A percentile compares a stretch with the other conserved stretches of the same genome.
phyloP scores from a whole-genome alignment of 2,329 filamentous ascomycete species.

The Stachybotrys chartarum region DNA sequence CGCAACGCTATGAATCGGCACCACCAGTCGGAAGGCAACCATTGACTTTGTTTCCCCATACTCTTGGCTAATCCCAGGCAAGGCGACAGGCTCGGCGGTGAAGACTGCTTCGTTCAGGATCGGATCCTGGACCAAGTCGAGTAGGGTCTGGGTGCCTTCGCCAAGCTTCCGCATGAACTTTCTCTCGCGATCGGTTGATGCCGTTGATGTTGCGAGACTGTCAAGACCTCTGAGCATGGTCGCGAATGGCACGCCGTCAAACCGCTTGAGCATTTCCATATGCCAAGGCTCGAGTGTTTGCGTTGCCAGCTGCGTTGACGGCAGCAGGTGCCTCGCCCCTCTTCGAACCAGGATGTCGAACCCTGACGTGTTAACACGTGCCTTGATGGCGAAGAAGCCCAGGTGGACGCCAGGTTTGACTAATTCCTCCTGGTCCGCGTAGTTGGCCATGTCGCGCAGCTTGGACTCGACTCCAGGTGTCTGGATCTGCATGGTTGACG shows the following conservation, averaged over 20 bases:
- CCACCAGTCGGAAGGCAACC: slow-evolving; percentile 52
- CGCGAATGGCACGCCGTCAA: slow-evolving; percentile 36
- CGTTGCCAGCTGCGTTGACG: slow-evolving; percentile 47
- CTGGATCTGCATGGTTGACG: slow-evolving; percentile 68
- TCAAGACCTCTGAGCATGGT: slow-evolving; percentile 23
- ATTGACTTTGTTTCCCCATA: slow-evolving; percentile 20
- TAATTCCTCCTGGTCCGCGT: slow-evolving; percentile 38
- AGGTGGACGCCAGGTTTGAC: slow-evolving; percentile 48
- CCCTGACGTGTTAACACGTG: slow-evolving; percentile 41
- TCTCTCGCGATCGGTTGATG: slow-evolving; percentile 26
- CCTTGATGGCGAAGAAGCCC: slow-evolving; percentile 50
- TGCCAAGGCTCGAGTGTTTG: slow-evolving; percentile 48
- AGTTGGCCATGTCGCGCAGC: slow-evolving; percentile 58
- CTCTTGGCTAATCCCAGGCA: slow-evolving; percentile 26
- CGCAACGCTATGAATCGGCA: slow-evolving; percentile 51
- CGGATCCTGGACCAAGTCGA: slow-evolving; percentile 33
- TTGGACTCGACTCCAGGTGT: slow-evolving; percentile 52
- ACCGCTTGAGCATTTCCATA: slow-evolving; percentile 41
- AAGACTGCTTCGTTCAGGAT: slow-evolving; percentile 39
- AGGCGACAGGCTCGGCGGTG: slow-evolving; percentile 31
- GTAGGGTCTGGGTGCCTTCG: slow-evolving; percentile 31
- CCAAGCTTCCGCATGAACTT: slow-evolving; percentile 39
- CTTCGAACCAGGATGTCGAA: slow-evolving; percentile 58
- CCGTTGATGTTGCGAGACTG: slow-evolving; percentile 24
- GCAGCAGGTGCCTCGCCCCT: slow-evolving; percentile 51